A percentile compares a stretch with the other conserved stretches of the same genome.
phyloP scores from a whole-genome alignment of 2,329 filamentous ascomycete species.

The Ascocoryne sarcoides region DNA sequence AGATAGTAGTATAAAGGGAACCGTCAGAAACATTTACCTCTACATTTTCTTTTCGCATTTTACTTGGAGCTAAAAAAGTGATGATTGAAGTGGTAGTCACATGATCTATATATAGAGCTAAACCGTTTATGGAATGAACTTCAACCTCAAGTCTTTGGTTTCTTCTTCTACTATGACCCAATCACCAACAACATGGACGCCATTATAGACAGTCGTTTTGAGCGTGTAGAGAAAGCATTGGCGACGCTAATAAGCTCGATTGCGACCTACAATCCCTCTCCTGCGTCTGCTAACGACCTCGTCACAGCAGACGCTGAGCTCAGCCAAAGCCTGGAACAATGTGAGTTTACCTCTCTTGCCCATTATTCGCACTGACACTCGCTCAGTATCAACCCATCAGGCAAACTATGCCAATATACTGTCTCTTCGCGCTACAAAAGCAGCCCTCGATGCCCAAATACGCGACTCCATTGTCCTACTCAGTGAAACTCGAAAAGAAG shows the following conservation, averaged over 20 bases:
- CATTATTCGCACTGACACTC: background rate
- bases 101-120: no score
- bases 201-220: slow-evolving; percentile 52
- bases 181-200: slow-evolving; percentile 51
- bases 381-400: slow-evolving; percentile 62
- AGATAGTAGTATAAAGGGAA: no score
- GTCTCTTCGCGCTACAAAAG: slow-evolving; percentile 56
- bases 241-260: slow-evolving; percentile 69
- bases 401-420: slow-evolving; percentile 62
- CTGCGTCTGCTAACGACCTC: slow-evolving; percentile 58
- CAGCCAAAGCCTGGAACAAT: slow-evolving; percentile 53
- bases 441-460: slow-evolving; percentile 62
- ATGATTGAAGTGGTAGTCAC: no score
- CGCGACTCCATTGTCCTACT: slow-evolving; percentile 62
- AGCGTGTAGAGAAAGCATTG: slow-evolving; percentile 58
- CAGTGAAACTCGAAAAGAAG: slow-evolving; percentile 63
- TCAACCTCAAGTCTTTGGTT: no score
- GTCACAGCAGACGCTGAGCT: slow-evolving; percentile 62
- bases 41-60: no score
- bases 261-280: slow-evolving; percentile 70
- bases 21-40: no score
- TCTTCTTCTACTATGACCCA: no score
- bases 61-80: no score
- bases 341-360: slow-evolving; percentile 33
- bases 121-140: no score